Evolutionary conservation across 2,329 filamentous ascomycete genomes (phyloP).

Genomic region (Aspergillus ibericus): DNA sequence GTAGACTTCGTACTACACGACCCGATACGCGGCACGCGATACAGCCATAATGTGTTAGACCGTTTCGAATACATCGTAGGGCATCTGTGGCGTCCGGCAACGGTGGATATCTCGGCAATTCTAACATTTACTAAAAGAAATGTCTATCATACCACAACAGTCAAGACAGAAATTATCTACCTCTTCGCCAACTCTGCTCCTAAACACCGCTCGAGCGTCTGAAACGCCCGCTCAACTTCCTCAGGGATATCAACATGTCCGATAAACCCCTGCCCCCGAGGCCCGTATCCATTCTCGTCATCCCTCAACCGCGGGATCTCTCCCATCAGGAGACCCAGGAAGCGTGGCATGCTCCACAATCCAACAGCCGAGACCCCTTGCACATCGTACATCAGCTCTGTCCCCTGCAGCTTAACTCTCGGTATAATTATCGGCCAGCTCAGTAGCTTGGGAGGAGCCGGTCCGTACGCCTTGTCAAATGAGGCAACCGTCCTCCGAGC

Average conservation of each 20-base stretch:
- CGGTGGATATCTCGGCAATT: neutral
- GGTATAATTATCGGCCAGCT: constrained; percentile 26
- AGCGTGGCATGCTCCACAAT: constrained; percentile 43
- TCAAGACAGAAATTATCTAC: neutral
- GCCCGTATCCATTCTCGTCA: constrained; percentile 47
- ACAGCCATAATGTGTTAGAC: neutral
- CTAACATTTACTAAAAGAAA: neutral
- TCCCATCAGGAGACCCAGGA: constrained; percentile 45
- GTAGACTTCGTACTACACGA: neutral
- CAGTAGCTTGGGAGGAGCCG: constrained; percentile 22
- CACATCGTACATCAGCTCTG: constrained; percentile 10
- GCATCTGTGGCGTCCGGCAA: no score
- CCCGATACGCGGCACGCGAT: neutral
- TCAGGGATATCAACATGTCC: constrained; percentile 45
- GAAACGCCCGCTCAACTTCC: constrained; percentile 36
- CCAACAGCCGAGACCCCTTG: constrained; percentile 11
- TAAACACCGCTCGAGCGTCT: constrained; percentile 15
- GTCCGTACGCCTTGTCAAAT: constrained; percentile 41
- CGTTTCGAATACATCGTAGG: neutral
- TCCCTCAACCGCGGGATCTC: constrained; percentile 48
- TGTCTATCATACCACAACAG: no score
- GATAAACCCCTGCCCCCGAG: constrained; percentile 46
- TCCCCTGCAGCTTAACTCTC: constrained; percentile 7
- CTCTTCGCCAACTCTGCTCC: constrained; percentile 1
- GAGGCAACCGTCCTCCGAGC: constrained; percentile 43